Evolutionary conservation across 1,139 yeast genomes (phyloP).

Genomic region (Zygosaccharomyces sapae): DNA sequence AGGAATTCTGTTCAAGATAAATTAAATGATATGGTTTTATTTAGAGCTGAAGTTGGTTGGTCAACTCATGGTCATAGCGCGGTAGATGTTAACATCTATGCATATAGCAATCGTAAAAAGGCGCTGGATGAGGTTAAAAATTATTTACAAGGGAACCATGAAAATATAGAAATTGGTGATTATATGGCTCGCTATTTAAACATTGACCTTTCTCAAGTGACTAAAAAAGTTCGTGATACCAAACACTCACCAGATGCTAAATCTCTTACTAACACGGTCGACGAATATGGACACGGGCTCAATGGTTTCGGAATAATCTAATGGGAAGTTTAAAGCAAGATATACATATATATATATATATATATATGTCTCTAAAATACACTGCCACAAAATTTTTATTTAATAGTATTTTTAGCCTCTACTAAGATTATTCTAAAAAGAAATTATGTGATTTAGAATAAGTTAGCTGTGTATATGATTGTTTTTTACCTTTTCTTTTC

Average conservation of each 20-base stretch:
- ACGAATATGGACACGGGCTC: slow-evolving; percentile 16
- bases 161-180: slow-evolving; percentile 75
- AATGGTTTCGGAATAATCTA: neutral
- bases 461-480: too few species aligned
- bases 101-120: slow-evolving; percentile 51
- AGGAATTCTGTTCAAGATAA: slow-evolving; percentile 38
- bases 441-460: too few species aligned
- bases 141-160: slow-evolving; percentile 69
- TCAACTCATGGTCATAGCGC: slow-evolving; percentile 87
- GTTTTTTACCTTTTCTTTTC: neutral
- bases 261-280: slow-evolving; percentile 5
- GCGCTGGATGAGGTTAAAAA: slow-evolving; percentile 43
- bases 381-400: too few species aligned
- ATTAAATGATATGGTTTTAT: slow-evolving; percentile 58
- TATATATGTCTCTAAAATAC: neutral
- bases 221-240: slow-evolving; percentile 45
- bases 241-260: slow-evolving; percentile 40
- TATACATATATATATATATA: slow-evolving; percentile 3
- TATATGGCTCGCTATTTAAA: slow-evolving; percentile 60
- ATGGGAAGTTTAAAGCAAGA: too few species aligned
- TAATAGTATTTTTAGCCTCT: too few species aligned
- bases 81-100: slow-evolving; percentile 83
- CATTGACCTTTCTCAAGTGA: slow-evolving; percentile 50
- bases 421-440: too few species aligned
- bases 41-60: slow-evolving; percentile 79